Evolutionary conservation across 805 yeast species (phyloP), one percentile per base, ranked within the genome.

Genomic region (Candida chilensis): DNA sequence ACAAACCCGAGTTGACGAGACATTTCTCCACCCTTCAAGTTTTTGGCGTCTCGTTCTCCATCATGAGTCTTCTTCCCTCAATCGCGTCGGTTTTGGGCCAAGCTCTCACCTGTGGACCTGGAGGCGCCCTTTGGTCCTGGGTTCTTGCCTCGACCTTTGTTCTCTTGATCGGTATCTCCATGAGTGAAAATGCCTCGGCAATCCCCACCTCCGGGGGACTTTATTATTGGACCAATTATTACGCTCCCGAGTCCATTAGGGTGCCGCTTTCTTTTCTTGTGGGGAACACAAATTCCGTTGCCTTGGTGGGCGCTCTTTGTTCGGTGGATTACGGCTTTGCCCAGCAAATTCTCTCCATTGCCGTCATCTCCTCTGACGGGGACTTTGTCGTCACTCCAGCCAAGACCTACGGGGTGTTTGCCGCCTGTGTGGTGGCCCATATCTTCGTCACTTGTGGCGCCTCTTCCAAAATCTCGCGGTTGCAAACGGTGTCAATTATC

Each of bases 191-290:
- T 26, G 57, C 54, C 1, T 41, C 48, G 13, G 37, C 47, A 17
- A 40, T 38, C 30, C 55, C 57, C 12, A 52, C 59, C 4, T 40
- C 49, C n/a, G 59, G 59, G 13, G 57, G 57, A 7, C 37, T 53
- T 10, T 53, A 48, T 39, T 53, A 53, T 39, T 57, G 60, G 57
- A 55, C 63, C 2, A 59, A 59, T 37, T 62, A 57, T 42, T 66
- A 54, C 39, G 59, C 68, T 14, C 68, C 66, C 2, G 64, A 54
- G 12, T n/a, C n/a, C n/a, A n/a, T n/a, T 11, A 22, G 13, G 16
- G 12, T 5, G n/a, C 16, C 22, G 7, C 16, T 51, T 3, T 42
- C 50, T 17, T 52, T 39, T 27, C 32, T 52, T 19, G 42, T 53
- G 24, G 59, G 57, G 4, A 45, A 44, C 37, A 41, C 53, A 17